phyloP scores from a whole-genome alignment of 2,329 filamentous ascomycete species.

The Cladosporium sp. region DNA sequence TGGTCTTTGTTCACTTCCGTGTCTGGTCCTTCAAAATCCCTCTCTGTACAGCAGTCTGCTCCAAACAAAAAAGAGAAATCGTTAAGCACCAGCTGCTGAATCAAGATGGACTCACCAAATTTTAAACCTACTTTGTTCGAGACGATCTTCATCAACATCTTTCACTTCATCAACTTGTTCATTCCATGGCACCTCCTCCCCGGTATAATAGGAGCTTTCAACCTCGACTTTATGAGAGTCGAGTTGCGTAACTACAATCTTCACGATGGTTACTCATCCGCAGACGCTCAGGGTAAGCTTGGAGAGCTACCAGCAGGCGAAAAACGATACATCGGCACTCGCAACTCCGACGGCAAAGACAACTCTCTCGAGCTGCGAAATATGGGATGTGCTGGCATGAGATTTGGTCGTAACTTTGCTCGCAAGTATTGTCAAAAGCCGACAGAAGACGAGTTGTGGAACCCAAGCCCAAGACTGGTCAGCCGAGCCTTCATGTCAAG shows the following conservation, averaged over 20 bases:
- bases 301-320: constrained; percentile 28
- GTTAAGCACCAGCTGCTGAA: background rate
- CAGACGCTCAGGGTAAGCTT: constrained; percentile 35
- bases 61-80: background rate
- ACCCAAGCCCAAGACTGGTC: constrained; percentile 42
- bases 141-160: constrained; percentile 28
- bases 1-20: background rate
- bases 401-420: constrained; percentile 44
- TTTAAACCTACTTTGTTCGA: constrained; percentile 30
- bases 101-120: constrained; percentile 7
- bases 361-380: constrained; percentile 39
- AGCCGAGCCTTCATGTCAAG: constrained; percentile 41
- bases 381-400: constrained; percentile 45
- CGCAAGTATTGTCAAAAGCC: constrained; percentile 36
- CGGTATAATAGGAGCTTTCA: constrained; percentile 38
- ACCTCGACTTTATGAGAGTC: constrained; percentile 38
- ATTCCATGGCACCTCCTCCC: constrained; percentile 44
- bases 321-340: constrained; percentile 31
- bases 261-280: constrained; percentile 40
- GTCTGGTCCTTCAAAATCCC: background rate
- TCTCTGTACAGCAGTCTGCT: background rate
- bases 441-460: constrained; percentile 39
- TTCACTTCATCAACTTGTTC: constrained; percentile 37
- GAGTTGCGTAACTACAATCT: constrained; percentile 44
- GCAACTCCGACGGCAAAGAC: constrained; percentile 44